Conservation (phyloP, 306 rosid genomes). For the Fragaria iinumae region DNA sequence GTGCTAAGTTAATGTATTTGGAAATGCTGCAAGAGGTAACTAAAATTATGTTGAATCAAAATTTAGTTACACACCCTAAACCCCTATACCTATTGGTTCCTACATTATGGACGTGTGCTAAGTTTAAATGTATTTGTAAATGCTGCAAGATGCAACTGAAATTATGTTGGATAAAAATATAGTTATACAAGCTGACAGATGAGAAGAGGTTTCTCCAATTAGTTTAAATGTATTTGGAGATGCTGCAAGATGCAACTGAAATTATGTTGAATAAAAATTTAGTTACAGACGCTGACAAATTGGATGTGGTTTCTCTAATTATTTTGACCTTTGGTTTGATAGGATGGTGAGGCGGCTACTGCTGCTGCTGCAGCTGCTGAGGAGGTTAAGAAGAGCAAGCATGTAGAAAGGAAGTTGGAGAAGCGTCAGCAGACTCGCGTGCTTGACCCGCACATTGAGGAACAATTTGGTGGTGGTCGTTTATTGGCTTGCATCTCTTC, state of each 20-base stretch:
- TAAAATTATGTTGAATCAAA: too few species aligned
- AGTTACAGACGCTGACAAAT: background rate
- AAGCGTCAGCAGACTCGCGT: constrained; percentile 44
- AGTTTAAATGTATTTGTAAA: background rate
- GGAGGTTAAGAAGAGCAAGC: constrained; percentile 58
- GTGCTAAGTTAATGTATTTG: too few species aligned
- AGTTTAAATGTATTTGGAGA: background rate
- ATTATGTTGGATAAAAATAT: background rate
- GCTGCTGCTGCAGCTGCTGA: constrained; percentile 33
- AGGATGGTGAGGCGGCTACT: constrained; percentile 44
- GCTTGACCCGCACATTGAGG: constrained; percentile 56
- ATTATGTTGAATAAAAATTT: background rate
- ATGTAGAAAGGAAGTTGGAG: constrained; percentile 48
- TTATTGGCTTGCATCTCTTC: constrained; percentile 60
- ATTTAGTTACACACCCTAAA: too few species aligned
- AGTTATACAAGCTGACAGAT: background rate
- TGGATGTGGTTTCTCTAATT: background rate
- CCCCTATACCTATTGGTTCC: background rate
- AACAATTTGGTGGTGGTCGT: constrained; percentile 58
- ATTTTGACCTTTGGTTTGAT: constrained; percentile 2
- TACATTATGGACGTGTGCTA: background rate
- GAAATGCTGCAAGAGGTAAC: too few species aligned
- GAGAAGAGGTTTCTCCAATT: background rate
- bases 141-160: background rate
- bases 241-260: background rate